Evolutionary conservation across 2,329 filamentous ascomycete genomes (phyloP).

Genomic region (Colletotrichum siamense): DNA sequence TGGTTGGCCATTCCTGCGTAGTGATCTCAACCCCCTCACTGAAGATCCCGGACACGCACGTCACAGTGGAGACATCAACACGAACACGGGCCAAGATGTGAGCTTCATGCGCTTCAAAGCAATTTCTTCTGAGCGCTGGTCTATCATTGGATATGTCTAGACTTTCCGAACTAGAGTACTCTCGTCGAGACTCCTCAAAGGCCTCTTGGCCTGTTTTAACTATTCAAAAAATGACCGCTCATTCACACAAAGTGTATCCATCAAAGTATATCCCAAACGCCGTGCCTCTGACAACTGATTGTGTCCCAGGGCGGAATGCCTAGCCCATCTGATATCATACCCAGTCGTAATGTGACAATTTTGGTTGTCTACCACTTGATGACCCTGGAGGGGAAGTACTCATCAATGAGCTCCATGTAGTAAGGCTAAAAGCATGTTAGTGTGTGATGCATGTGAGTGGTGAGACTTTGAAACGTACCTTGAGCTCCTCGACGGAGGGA

Average conservation of each 20-base stretch:
- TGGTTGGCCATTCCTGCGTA: not conserved
- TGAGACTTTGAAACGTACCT: conserved; percentile 35
- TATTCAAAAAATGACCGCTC: not conserved
- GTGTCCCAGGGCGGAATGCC: not conserved
- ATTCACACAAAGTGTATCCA: not conserved
- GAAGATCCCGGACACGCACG: not conserved
- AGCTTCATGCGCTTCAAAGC: not conserved
- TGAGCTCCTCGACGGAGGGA: conserved; percentile 77
- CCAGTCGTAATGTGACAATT: conserved; percentile 7
- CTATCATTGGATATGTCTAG: not conserved
- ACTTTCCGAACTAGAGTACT: not conserved
- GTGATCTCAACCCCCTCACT: not conserved
- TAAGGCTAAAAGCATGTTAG: conserved; percentile 33
- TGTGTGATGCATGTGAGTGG: not conserved
- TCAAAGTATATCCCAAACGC: conserved; percentile 5
- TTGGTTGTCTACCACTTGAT: conserved; percentile 40
- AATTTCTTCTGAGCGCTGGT: not conserved
- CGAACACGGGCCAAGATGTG: not conserved
- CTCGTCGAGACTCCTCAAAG: not conserved
- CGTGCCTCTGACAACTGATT: not conserved
- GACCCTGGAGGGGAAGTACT: conserved; percentile 45
- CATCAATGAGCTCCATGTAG: conserved; percentile 47
- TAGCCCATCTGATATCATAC: not conserved
- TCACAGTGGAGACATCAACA: not conserved
- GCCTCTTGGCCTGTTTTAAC: not conserved